These are phyloP conservation scores for Talaromyces albobiverticillius DNA, from an alignment of 2,329 filamentous ascomycete genomes.

Conservation along the genomic window DNA sequence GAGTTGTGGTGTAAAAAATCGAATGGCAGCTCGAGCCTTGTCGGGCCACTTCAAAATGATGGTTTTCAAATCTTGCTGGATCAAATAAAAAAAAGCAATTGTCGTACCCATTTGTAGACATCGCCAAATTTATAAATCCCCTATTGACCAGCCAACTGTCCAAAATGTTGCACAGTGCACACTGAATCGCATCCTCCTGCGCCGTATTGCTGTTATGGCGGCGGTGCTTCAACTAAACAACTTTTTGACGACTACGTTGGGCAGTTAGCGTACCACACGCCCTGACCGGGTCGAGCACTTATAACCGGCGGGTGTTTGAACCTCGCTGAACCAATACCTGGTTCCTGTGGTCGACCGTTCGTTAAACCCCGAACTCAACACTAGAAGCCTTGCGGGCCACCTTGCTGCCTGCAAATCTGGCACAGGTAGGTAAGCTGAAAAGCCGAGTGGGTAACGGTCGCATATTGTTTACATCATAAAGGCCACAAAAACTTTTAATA, in stretches of 20 bases:
- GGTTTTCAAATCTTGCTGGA: neutral
- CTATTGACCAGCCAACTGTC: neutral
- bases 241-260: neutral
- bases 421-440: neutral
- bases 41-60: neutral
- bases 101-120: no score
- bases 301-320: no score
- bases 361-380: no score
- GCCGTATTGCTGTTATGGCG: neutral
- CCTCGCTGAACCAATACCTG: neutral
- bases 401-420: conserved; percentile 7
- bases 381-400: neutral
- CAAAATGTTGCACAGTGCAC: no score
- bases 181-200: neutral
- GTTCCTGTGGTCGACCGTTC: neutral
- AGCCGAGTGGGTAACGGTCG: neutral
- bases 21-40: neutral
- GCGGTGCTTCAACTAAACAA: neutral
- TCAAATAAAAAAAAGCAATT: neutral
- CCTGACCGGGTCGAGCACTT: no score
- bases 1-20: neutral
- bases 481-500: no score
- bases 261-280: no score
- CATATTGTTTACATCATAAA: neutral
- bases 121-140: neutral